These are phyloP conservation scores for Nepenthes mirabilis DNA, from an alignment of 148 eudicot species.

Conservation along the genomic window DNA sequence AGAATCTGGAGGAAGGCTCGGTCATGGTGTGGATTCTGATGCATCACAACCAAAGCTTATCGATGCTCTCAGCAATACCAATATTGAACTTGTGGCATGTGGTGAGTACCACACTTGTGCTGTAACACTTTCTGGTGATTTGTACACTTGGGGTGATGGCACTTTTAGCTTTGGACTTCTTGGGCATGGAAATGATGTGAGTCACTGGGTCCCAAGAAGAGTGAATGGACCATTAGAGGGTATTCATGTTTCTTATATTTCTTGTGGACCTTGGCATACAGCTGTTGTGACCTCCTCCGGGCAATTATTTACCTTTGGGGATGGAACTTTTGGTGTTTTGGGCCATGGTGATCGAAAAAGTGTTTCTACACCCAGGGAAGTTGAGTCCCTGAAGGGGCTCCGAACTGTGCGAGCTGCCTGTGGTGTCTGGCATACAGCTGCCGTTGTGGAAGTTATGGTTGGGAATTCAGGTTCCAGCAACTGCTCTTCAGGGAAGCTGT, in stretches of 20 bases:
- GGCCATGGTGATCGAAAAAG: constrained; percentile 90
- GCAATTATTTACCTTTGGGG: constrained; percentile 90
- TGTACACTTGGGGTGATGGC: constrained; percentile 97
- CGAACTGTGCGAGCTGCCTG: constrained; percentile 90
- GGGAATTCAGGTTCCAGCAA: constrained; percentile 86
- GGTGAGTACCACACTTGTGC: constrained; percentile 96
- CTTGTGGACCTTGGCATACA: constrained; percentile 98
- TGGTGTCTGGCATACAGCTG: constrained; percentile 99
- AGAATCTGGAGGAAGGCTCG: constrained; percentile 85
- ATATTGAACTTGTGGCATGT: constrained; percentile 92
- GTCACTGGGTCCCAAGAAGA: constrained; percentile 90
- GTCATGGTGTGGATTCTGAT: constrained; percentile 95
- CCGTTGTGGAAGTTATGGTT: constrained; percentile 96
- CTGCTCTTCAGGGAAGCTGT: constrained; percentile 90
- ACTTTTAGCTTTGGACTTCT: constrained; percentile 61
- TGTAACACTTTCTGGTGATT: constrained; percentile 87
- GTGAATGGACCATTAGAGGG: constrained; percentile 94
- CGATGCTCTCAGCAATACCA: constrained; percentile 70
- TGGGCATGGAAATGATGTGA: constrained; percentile 92
- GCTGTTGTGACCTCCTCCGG: constrained; percentile 98
- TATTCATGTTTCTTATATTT: constrained; percentile 79
- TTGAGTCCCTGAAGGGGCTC: constrained; percentile 86
- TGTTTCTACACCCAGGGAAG: constrained; percentile 75
- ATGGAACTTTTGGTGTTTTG: constrained; percentile 91
- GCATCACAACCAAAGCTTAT: constrained; percentile 86